phyloP scores from a whole-genome alignment of 2,329 filamentous ascomycete genomes.

The Sporothrix pseudoabietina region DNA sequence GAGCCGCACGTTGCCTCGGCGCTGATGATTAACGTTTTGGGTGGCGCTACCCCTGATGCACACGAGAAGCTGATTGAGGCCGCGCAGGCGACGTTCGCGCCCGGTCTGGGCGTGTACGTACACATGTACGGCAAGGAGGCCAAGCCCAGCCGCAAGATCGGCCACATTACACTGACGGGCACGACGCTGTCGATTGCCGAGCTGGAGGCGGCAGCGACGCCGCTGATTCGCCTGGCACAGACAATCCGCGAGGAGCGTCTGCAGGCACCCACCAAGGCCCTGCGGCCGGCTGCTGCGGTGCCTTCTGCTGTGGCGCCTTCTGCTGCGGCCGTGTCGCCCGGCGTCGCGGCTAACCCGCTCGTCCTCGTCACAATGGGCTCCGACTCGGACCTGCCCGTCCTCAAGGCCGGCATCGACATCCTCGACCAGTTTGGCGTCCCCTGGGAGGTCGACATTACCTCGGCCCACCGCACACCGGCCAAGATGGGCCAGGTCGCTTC shows the following conservation, averaged over 20 bases:
- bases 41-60: conserved; percentile 65
- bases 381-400: conserved; percentile 71
- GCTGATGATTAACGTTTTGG: conserved; percentile 83
- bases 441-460: conserved; percentile 74
- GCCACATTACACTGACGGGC: conserved; percentile 83
- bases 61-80: conserved; percentile 57
- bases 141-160: conserved; percentile 89
- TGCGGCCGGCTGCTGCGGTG: conserved; percentile 40
- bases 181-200: conserved; percentile 64
- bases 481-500: conserved; percentile 70
- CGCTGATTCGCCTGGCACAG: conserved; percentile 68
- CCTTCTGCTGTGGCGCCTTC: conserved; percentile 21
- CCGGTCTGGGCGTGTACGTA: conserved; percentile 56
- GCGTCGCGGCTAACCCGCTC: conserved; percentile 50
- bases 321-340: neutral
- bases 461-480: conserved; percentile 73
- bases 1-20: conserved; percentile 60
- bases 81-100: conserved; percentile 48
- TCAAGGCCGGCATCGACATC: conserved; percentile 66
- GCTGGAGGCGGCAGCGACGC: conserved; percentile 60
- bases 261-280: conserved; percentile 44
- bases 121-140: conserved; percentile 93
- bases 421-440: conserved; percentile 71
- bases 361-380: conserved; percentile 85
- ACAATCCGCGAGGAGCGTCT: conserved; percentile 59